Evolutionary conservation across 2,329 filamentous ascomycete species (phyloP).

Genomic region (Claviceps lovelessii): DNA sequence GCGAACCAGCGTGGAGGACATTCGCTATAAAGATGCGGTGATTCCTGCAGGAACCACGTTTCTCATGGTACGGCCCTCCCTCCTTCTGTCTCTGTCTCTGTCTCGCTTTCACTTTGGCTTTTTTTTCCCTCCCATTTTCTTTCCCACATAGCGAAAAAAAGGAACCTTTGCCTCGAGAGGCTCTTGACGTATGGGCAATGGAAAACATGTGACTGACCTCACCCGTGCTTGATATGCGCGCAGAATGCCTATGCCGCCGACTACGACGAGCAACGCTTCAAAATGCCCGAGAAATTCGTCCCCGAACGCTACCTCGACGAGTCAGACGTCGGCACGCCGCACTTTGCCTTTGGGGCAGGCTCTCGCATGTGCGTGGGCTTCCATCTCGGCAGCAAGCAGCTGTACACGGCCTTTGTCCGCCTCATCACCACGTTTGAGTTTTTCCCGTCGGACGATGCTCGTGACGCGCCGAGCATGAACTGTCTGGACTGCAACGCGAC

Average conservation of each 20-base stretch:
- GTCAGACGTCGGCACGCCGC: slow-evolving; percentile 39
- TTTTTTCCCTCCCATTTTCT: too few species aligned
- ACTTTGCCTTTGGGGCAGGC: slow-evolving; percentile 49
- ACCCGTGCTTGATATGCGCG: background rate
- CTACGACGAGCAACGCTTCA: slow-evolving; percentile 57
- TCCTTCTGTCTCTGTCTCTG: too few species aligned
- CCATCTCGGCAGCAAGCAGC: slow-evolving; percentile 48
- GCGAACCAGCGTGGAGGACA: slow-evolving; percentile 55
- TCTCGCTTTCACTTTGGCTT: too few species aligned
- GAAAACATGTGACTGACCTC: background rate
- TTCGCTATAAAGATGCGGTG: slow-evolving; percentile 49
- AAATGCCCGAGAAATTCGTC: slow-evolving; percentile 46
- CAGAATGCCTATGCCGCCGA: slow-evolving; percentile 61
- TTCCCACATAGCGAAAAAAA: too few species aligned
- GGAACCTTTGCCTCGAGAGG: too few species aligned
- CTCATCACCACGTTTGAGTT: slow-evolving; percentile 45
- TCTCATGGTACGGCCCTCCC: slow-evolving; percentile 45
- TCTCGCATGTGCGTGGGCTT: slow-evolving; percentile 49
- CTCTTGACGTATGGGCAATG: background rate
- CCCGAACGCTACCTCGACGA: slow-evolving; percentile 55
- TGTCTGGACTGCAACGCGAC: slow-evolving; percentile 42
- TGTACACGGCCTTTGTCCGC: slow-evolving; percentile 45
- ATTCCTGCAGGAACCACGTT: slow-evolving; percentile 68
- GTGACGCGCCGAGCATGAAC: slow-evolving; percentile 39
- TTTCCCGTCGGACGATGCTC: slow-evolving; percentile 27